Evolutionary conservation across 163 green algal genomes (phyloP).

Genomic region (Chlorella variabilis): DNA sequence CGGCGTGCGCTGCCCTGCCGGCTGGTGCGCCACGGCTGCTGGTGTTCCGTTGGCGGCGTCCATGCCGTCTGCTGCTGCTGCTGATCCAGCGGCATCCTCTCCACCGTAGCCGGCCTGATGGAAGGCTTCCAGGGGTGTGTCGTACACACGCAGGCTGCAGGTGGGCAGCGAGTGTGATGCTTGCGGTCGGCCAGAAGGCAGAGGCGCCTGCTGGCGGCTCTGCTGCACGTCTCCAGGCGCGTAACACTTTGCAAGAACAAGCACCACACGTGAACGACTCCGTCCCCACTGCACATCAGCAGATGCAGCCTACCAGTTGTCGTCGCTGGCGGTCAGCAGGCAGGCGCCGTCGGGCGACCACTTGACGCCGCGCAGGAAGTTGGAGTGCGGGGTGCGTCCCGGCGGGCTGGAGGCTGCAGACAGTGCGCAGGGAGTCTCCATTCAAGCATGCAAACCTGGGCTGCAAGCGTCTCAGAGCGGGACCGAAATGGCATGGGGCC

Average conservation of each 20-base stretch:
- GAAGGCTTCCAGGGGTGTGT: conserved; percentile 67
- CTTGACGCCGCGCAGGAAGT: conserved; percentile 84
- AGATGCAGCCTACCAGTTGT: conserved; percentile 75
- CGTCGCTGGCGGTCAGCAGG: conserved; percentile 80
- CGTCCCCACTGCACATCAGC: too few relatives aligned
- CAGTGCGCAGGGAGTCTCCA: neutral
- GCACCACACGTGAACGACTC: too few relatives aligned
- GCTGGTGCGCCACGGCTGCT: neutral
- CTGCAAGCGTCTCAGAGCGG: too few relatives aligned
- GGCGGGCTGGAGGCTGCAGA: neutral
- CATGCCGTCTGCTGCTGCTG: conserved; percentile 9
- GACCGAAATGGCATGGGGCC: too few relatives aligned
- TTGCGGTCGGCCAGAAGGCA: too few relatives aligned
- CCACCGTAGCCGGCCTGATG: conserved; percentile 13
- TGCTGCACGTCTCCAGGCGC: too few relatives aligned
- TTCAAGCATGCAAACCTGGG: too few relatives aligned
- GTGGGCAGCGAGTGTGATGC: neutral
- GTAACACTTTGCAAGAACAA: too few relatives aligned
- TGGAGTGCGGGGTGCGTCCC: conserved; percentile 61
- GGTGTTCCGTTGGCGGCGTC: neutral
- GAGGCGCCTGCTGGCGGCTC: too few relatives aligned
- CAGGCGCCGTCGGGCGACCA: conserved; percentile 87
- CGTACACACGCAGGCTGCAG: conserved; percentile 70
- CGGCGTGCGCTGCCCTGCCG: conserved; percentile 14
- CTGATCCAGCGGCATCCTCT: neutral